These are phyloP conservation scores for Hydnum rufescens DNA, from an alignment of 768 basidiomycete genomes.

Conservation along the genomic window DNA sequence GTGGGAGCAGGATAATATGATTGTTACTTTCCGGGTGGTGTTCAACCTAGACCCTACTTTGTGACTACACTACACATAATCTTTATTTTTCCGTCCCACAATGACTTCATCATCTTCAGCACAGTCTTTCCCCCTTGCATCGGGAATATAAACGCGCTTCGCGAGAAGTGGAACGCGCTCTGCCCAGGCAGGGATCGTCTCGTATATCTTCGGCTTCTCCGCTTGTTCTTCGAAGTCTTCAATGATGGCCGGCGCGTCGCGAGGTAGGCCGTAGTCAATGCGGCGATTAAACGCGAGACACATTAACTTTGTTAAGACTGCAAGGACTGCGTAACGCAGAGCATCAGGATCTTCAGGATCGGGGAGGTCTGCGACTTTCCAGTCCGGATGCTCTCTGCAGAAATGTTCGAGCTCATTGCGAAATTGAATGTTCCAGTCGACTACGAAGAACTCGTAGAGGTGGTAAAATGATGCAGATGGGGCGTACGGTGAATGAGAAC, in stretches of 20 bases:
- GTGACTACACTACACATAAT: too few relatives aligned
- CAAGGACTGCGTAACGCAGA: neutral
- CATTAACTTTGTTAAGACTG: neutral
- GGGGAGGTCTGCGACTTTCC: neutral
- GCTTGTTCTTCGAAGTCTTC: neutral
- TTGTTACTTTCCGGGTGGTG: too few relatives aligned
- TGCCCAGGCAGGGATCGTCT: neutral
- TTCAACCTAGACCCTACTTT: too few relatives aligned
- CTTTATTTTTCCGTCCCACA: too few relatives aligned
- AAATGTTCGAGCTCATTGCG: conserved; percentile 21
- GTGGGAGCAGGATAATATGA: too few relatives aligned
- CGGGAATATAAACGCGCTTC: neutral
- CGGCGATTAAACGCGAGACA: neutral
- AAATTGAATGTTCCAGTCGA: conserved; percentile 14
- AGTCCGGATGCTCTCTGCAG: conserved; percentile 9
- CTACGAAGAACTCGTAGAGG: conserved; percentile 19
- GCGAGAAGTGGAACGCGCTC: neutral
- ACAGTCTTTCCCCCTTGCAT: too few relatives aligned
- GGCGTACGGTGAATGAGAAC: conserved; percentile 11
- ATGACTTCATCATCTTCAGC: too few relatives aligned
- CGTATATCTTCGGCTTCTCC: neutral
- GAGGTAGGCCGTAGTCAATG: neutral
- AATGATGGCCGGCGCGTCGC: neutral
- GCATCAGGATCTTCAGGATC: neutral
- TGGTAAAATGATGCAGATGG: conserved; percentile 19